These are phyloP conservation scores for Starmerella sirachaensis DNA, from an alignment of 805 yeast species.

Conservation along the genomic window DNA sequence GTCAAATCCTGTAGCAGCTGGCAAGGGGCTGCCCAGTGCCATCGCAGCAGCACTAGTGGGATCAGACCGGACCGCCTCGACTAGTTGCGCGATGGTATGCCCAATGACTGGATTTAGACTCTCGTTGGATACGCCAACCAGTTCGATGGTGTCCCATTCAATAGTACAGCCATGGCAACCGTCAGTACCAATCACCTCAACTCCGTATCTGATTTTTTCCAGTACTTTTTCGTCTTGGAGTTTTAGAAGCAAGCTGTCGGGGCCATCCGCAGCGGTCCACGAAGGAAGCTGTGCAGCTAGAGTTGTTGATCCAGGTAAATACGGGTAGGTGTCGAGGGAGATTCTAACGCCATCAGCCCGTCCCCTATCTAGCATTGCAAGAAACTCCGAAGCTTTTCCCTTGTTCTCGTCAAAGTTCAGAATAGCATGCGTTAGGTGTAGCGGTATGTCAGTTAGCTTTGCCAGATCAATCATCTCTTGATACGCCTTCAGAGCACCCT, in stretches of 20 bases:
- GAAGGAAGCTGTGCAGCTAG: conserved; percentile 17
- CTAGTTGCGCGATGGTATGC: conserved; percentile 6
- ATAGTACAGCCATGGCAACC: conserved; percentile 19
- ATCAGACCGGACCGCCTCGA: background rate
- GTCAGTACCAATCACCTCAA: conserved; percentile 16
- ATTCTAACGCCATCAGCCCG: conserved; percentile 9
- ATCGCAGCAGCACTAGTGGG: background rate
- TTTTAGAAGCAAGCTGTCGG: background rate
- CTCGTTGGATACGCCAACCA: conserved; percentile 10
- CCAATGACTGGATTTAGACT: conserved; percentile 10
- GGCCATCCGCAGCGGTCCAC: conserved; percentile 16
- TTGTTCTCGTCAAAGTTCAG: conserved; percentile 15
- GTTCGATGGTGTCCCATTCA: conserved; percentile 18
- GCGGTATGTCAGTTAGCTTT: conserved; percentile 6
- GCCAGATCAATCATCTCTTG: conserved; percentile 17
- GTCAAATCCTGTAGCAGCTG: conserved; percentile 7
- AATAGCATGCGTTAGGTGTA: conserved; percentile 16
- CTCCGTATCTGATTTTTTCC: conserved; percentile 11
- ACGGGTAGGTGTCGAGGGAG: conserved; percentile 15
- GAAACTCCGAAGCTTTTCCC: conserved; percentile 11
- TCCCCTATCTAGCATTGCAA: conserved; percentile 8
- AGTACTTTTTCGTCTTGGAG: conserved; percentile 3
- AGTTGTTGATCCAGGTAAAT: conserved; percentile 17
- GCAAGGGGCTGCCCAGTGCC: background rate
- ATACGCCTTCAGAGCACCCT: conserved; percentile 17